Conservation (phyloP, 2,329 filamentous ascomycete genomes). For the Phaeosphaeria sp. region DNA sequence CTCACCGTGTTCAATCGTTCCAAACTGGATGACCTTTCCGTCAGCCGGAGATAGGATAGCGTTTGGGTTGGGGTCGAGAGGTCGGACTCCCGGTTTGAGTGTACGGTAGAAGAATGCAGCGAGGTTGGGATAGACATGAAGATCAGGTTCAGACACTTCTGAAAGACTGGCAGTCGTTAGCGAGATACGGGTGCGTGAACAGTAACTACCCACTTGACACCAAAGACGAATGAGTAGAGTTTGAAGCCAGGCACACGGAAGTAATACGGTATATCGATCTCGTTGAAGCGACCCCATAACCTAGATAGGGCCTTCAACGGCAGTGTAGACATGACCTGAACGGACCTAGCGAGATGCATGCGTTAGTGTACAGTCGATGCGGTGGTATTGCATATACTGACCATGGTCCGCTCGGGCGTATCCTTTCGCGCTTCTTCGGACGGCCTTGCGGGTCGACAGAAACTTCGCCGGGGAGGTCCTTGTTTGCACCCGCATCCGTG, state of each 20-base stretch:
- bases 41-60: conserved; percentile 88
- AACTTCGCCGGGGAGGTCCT: conserved; percentile 53
- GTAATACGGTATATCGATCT: conserved; percentile 85
- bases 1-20: conserved; percentile 88
- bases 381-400: conserved; percentile 42
- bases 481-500: conserved; percentile 46
- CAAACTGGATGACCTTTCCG: conserved; percentile 89
- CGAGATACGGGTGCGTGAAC: conserved; percentile 39
- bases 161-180: conserved; percentile 63
- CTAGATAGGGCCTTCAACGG: conserved; percentile 90
- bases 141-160: conserved; percentile 86
- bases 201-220: conserved; percentile 67
- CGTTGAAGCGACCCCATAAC: conserved; percentile 90
- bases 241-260: conserved; percentile 89
- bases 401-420: conserved; percentile 87
- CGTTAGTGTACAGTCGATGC: conserved; percentile 8
- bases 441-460: conserved; percentile 46
- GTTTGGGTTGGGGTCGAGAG: conserved; percentile 80
- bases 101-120: conserved; percentile 97
- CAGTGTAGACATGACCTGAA: conserved; percentile 91
- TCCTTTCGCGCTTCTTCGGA: conserved; percentile 63
- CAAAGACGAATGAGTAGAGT: conserved; percentile 88
- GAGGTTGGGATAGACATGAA: conserved; percentile 89
- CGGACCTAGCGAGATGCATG: conserved; percentile 62
- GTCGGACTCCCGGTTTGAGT: conserved; percentile 85